Evolutionary conservation across 1,139 yeast species (phyloP), one percentile per base, ranked within the genome.

Genomic region (Candida tropicalis): DNA sequence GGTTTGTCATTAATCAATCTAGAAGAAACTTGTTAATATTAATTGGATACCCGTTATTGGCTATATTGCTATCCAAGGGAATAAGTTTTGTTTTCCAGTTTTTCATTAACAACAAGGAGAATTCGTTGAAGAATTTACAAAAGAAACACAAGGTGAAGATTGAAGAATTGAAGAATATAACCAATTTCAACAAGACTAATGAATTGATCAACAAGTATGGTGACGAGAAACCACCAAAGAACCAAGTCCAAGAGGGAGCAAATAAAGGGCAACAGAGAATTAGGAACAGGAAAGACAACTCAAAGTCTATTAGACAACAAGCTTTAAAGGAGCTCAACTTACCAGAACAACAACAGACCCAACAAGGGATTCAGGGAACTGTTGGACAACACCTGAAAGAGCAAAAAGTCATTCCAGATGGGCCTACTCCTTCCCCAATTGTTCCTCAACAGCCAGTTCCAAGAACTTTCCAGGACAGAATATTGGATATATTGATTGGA

Each of bases 131-230:
- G 48, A 45, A 31, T 7, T 65, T 84, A 48, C 71, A 73, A 50
- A 67, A 70, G 31, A 66, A 73, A 44, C 95, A 87, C 50, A 68
- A 72, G 46, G 70, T 68, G 24, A 84, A 85, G 62, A 75, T 91
- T 39, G 84, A 82, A 15, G 90, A 86, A 46, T 71, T 91, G 63
- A 91, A 91, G 63, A 79, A 81, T 47, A 74, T 79, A 54, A 87
- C 97, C 17, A 87, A 87, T 54, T 93, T 82, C 62, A 79, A 85
- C 54, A 77, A 84, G 16, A 88, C 97, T 1, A 82, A 81, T 60
- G 82, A 87, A 12, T 70, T 91, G 44, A 67, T 93, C 40, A 79
- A 75, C 43, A 74, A 90, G 54, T 90, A 81, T 55, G 66, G 44
- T 13, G 41, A 43, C 7, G 44, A 47, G 24, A 41, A 44, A 26